phyloP scores from a whole-genome alignment of 1,139 yeast genomes.

The Saccharomycopsis hybrid region DNA sequence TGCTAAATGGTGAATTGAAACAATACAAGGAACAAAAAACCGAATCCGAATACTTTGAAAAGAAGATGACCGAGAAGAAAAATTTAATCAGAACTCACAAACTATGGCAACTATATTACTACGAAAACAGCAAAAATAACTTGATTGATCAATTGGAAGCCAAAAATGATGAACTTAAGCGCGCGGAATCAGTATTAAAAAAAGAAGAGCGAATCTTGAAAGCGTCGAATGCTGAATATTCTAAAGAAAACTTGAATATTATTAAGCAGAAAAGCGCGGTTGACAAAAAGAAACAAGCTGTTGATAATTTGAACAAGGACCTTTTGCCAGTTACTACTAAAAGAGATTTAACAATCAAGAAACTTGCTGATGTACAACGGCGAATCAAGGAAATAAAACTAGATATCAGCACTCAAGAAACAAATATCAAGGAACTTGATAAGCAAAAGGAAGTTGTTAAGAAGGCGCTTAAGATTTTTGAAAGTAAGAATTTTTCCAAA shows the following conservation, averaged over 20 bases:
- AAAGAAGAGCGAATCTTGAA: constrained; percentile 28
- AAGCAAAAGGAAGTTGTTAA: constrained; percentile 45
- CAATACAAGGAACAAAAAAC: constrained; percentile 72
- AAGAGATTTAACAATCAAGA: constrained; percentile 41
- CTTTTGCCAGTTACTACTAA: constrained; percentile 15
- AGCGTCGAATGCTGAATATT: constrained; percentile 35
- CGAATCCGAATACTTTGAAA: constrained; percentile 66
- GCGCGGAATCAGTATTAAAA: constrained; percentile 25
- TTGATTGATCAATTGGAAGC: constrained; percentile 29
- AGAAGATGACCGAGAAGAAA: constrained; percentile 44
- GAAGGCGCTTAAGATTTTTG: constrained; percentile 40
- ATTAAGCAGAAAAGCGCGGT: constrained; percentile 38
- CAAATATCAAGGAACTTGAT: constrained; percentile 36
- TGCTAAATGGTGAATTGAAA: constrained; percentile 68
- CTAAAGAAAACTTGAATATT: constrained; percentile 40
- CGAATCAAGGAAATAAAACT: constrained; percentile 46
- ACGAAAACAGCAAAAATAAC: constrained; percentile 42
- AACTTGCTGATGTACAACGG: constrained; percentile 41
- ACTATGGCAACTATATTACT: constrained; percentile 63
- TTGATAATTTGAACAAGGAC: constrained; percentile 8
- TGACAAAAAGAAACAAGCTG: constrained; percentile 33
- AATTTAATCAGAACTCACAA: constrained; percentile 44
- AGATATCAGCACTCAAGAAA: constrained; percentile 50
- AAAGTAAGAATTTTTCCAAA: constrained; percentile 33
- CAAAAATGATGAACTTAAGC: constrained; percentile 28